Evolutionary conservation across 768 basidiomycete species (phyloP).

Genomic region (Gyrodon lividus): DNA sequence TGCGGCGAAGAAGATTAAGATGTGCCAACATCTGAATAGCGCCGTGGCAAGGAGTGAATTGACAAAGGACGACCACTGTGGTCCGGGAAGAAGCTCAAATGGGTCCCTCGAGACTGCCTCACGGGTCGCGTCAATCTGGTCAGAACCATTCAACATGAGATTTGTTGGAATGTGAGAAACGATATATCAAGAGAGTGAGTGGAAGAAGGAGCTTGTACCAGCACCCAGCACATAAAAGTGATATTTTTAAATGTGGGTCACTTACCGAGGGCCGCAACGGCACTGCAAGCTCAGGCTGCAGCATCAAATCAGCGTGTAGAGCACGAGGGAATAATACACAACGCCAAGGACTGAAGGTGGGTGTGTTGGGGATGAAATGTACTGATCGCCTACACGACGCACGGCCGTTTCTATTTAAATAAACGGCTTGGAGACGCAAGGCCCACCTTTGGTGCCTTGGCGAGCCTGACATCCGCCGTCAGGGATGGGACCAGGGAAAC

Average conservation of each 20-base stretch:
- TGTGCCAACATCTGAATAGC: conserved; percentile 40
- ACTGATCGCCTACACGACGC: no score
- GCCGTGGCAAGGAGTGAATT: conserved; percentile 40
- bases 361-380: neutral
- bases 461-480: no score
- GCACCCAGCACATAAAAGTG: no score
- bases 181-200: neutral
- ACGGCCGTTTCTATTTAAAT: neutral
- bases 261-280: conserved; percentile 2
- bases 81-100: neutral
- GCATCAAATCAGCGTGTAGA: neutral
- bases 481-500: no score
- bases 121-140: neutral
- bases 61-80: conserved; percentile 34
- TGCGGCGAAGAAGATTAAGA: conserved; percentile 59
- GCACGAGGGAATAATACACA: neutral
- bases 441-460: no score
- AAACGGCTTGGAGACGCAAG: no score
- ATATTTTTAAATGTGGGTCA: neutral
- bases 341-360: neutral
- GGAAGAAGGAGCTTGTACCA: no score
- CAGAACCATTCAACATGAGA: neutral
- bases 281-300: neutral
- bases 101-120: neutral
- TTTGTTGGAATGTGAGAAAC: neutral